A percentile compares a stretch with the other conserved stretches of the same genome.
phyloP scores from a whole-genome alignment of 1,284 basidiomycete species.

The Sanguinoderma infundibulare region DNA sequence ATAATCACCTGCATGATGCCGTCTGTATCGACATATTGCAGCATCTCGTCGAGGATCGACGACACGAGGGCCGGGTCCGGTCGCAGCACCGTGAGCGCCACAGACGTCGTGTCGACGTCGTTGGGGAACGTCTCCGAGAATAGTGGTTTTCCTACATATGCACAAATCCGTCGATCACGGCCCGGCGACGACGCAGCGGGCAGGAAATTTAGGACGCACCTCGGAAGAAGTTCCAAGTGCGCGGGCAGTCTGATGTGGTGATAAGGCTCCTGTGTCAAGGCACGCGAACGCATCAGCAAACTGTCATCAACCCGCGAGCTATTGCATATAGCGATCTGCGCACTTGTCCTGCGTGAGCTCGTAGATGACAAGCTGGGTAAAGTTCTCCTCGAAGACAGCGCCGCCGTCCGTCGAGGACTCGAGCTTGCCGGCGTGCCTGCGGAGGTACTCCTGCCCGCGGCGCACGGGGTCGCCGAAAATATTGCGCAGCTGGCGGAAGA shows the following conservation, averaged over 20 bases:
- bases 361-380: slow-evolving; percentile 60
- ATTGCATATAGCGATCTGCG: slow-evolving; percentile 17
- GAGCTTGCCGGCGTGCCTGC: slow-evolving; percentile 44
- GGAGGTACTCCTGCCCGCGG: slow-evolving; percentile 47
- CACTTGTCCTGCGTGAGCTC: slow-evolving; percentile 55
- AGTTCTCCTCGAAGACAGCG: slow-evolving; percentile 53
- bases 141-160: slow-evolving; percentile 44
- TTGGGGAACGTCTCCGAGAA: slow-evolving; percentile 39
- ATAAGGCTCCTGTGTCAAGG: slow-evolving; percentile 16
- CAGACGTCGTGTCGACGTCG: slow-evolving; percentile 58
- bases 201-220: slow-evolving; percentile 31
- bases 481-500: slow-evolving; percentile 50
- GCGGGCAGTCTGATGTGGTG: slow-evolving; percentile 38
- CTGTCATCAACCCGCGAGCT: not conserved
- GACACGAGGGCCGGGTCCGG: slow-evolving; percentile 39
- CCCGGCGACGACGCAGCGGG: too few relatives aligned
- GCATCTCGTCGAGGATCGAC: slow-evolving; percentile 59
- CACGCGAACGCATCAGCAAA: slow-evolving; percentile 1
- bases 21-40: slow-evolving; percentile 51
- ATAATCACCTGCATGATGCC: slow-evolving; percentile 50
- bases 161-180: not conserved
- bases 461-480: slow-evolving; percentile 50
- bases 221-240: slow-evolving; percentile 61
- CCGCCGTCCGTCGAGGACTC: slow-evolving; percentile 50
- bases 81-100: slow-evolving; percentile 47